Base-by-base conservation (phyloP, 2,329 filamentous ascomycete genomes). In the Exophiala spinifera region DNA sequence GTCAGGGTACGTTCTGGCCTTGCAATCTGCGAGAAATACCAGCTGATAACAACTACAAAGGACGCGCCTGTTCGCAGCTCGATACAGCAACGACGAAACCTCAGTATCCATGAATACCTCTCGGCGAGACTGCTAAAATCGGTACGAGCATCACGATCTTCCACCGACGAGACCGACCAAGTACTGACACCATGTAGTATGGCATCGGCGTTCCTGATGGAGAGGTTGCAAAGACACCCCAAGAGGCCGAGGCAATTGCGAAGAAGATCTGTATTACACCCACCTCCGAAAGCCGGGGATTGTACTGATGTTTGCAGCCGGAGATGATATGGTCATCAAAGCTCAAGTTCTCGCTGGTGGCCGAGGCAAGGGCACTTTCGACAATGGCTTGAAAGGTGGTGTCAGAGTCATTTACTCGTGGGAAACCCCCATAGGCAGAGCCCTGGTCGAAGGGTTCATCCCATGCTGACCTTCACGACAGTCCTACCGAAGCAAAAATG, bases 311-410 rank as follows among this genome's bases (percentile, higher is more conserved):
- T 46, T 34, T 13, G 55, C 66, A 79, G 87, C 82, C 65, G 82
- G 82, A 67, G 92, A 95, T 72, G 94, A 99, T 74, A 92, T 96
- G 85, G 94, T 99, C 66, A 97, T 99, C 83, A 99, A 99, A 84
- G 94, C 94, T 60, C 94, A 99, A 80, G 94, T 99, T 59, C 88
- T 99, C 61, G 94, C 94, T 61, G 94, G 94, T 77, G 94, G 94
- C 63, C 88, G 94, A 80, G 94, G 94, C 77, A 99, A 99, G 82
- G 94, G 94, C 66, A 87, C 85, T 67, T 99, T 99, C 72, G 91
- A 96, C 79, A 97, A 96, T 76, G 94, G 94, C 68, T 86, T 99
- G 73, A 99, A 99, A 83, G 94, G 94, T 69, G 94, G 94, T 79
- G 94, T 99, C 67, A 86, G 94, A 68, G 91, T 99, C 69, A 95